Evolutionary conservation across 1,284 basidiomycete genomes (phyloP), one percentile per base, ranked within the genome.

Genomic region (Cerioporus squamosus): DNA sequence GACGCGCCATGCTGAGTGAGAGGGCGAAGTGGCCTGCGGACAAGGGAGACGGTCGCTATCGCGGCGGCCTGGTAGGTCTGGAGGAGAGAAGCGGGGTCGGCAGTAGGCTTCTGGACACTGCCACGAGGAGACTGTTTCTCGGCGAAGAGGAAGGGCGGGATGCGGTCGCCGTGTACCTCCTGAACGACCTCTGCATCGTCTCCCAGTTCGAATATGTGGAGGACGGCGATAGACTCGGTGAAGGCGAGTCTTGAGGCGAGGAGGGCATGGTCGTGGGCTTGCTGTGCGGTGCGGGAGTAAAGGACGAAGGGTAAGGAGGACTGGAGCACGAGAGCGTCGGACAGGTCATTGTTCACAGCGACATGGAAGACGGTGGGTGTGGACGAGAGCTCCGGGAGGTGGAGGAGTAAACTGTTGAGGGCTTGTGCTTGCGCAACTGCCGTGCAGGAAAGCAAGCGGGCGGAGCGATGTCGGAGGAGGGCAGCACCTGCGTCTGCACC

Each of bases 141-240:
- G 24, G 78, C 76, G 52, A 82, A 73, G 4, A 93, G 72, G 74
- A 90, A 90, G 0, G 82, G 76, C 20, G 77, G 76, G 14, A 91
- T 74, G 49, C 81, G 74, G 26, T 85, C 84, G 59, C 86, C 86
- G 5, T 81, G 65, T 17, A 90, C 74, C 62, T 88, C 81, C 24
- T 78, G 76, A n/a, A 85, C 69, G 1, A 38, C 17, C 40, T 65
- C 69, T 10, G 55, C 53, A 5, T 62, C 53, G 0, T 66, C 67
- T 7, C 68, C 70, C 5, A 73, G 73, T 39, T 90, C 85, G 72
- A 95, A 95, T 44, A 86, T 88, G 71, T 98, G 95, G 51, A 97
- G 80, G 17, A 97, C 93, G 2, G 84, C 81, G 51, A 80, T 82
- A 55, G 79, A 78, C 63, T 85, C 79, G 10, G 81, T 75, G 51